These are phyloP conservation scores for Entamoeba histolytica DNA, from an alignment of 208 protist genomes.

Conservation along the genomic window DNA sequence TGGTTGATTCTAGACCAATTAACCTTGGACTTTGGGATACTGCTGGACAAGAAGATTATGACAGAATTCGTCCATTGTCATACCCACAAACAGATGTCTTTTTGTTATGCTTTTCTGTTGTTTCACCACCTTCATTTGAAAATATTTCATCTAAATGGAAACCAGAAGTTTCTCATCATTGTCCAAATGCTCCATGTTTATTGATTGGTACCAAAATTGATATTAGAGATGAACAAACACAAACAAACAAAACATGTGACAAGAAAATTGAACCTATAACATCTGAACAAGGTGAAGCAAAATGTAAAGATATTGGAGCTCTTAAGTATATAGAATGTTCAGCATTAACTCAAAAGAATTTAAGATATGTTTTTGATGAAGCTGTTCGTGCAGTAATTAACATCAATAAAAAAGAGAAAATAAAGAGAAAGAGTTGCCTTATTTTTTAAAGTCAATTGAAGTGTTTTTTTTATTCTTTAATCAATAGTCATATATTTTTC, in stretches of 20 bases:
- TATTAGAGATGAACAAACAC: conserved; percentile 28
- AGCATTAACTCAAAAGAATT: conserved; percentile 51
- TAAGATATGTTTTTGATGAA: conserved; percentile 57
- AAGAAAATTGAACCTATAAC: conserved; percentile 15
- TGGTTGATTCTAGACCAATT: conserved; percentile 1
- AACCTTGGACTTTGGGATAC: conserved; percentile 28
- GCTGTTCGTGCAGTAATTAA: conserved; percentile 36
- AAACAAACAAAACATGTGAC: background rate
- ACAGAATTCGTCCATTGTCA: conserved; percentile 35
- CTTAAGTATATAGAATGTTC: conserved; percentile 61
- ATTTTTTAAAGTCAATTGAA: too few species aligned
- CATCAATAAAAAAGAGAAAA: too few species aligned
- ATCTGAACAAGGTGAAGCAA: conserved; percentile 28
- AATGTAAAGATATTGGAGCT: conserved; percentile 48
- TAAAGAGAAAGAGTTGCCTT: too few species aligned
- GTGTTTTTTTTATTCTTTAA: too few species aligned
- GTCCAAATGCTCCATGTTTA: conserved; percentile 29
- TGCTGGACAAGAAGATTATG: conserved; percentile 43
- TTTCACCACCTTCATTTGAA: conserved; percentile 40
- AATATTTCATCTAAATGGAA: conserved; percentile 46
- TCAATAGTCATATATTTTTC: too few species aligned
- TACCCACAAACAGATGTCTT: conserved; percentile 44
- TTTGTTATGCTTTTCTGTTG: conserved; percentile 54
- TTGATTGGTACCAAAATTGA: conserved; percentile 43
- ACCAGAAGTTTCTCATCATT: conserved; percentile 8